Percentiles rank a stretch among this genome's conserved stretches.
These are phyloP conservation scores for Noccaea caerulescens DNA, from an alignment of 345 rosid species.

Conservation along the genomic window DNA sequence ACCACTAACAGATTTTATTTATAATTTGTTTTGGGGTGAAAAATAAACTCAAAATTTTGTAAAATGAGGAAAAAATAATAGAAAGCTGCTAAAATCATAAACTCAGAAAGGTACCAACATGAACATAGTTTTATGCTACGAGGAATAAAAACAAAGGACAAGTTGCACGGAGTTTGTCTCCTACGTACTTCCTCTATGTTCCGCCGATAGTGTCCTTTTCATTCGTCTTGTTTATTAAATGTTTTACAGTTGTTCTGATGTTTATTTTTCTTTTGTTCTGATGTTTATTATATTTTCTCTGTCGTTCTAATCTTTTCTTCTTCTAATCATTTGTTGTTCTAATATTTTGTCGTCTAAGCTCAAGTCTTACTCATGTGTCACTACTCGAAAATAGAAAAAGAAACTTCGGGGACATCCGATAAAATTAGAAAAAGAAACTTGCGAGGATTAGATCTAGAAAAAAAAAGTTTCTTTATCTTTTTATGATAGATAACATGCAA, in stretches of 20 bases:
- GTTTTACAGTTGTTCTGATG: conserved; percentile 20
- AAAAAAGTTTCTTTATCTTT: not conserved
- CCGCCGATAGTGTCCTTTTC: conserved; percentile 34
- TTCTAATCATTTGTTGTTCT: not conserved
- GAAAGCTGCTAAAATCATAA: not conserved
- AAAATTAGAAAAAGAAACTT: not conserved
- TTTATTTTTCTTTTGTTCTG: conserved; percentile 15
- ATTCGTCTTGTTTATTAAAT: not conserved
- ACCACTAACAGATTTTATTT: conserved; percentile 6
- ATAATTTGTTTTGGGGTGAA: not conserved
- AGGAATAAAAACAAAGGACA: conserved; percentile 32
- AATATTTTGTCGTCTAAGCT: conserved; percentile 21
- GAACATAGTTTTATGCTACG: conserved; percentile 26
- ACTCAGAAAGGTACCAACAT: conserved; percentile 31
- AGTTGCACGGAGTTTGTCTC: conserved; percentile 31
- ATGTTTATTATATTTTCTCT: not conserved
- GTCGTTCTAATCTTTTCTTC: not conserved
- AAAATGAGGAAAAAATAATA: not conserved
- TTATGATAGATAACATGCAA: not conserved
- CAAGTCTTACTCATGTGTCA: conserved; percentile 25
- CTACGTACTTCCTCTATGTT: conserved; percentile 36
- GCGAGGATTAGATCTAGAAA: not conserved
- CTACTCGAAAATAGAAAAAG: not conserved
- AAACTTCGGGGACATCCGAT: not conserved
- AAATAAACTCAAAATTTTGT: not conserved